These are phyloP conservation scores for Murraya paniculata DNA, from an alignment of 345 rosid genomes.

Conservation along the genomic window DNA sequence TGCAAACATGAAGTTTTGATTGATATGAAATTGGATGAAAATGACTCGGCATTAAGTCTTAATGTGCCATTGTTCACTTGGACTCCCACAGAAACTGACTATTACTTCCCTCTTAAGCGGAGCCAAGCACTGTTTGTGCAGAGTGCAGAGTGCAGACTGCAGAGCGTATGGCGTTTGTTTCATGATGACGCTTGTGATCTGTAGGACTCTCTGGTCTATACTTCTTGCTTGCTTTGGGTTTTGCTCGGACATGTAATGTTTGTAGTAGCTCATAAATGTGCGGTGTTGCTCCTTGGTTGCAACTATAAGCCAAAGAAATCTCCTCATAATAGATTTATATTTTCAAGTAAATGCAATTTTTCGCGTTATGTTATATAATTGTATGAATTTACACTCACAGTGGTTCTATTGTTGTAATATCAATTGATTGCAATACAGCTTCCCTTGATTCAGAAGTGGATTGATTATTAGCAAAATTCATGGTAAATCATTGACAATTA, in stretches of 20 bases:
- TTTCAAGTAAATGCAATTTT: too few species aligned
- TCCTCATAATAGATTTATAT: too few species aligned
- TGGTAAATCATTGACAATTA: too few species aligned
- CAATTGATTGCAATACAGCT: too few species aligned
- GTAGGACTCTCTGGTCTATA: not conserved
- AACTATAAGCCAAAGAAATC: too few species aligned
- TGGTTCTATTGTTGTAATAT: too few species aligned
- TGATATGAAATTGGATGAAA: not conserved
- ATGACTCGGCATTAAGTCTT: not conserved
- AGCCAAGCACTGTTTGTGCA: too few species aligned
- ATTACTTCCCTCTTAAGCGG: rapidly evolving
- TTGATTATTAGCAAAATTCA: too few species aligned
- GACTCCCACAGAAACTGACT: not conserved
- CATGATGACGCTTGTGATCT: not conserved
- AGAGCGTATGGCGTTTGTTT: not conserved
- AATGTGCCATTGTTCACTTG: not conserved
- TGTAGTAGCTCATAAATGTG: not conserved
- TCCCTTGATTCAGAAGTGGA: too few species aligned
- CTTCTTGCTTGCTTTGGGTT: not conserved
- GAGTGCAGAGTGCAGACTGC: too few species aligned
- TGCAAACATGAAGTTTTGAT: not conserved
- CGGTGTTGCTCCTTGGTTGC: not conserved
- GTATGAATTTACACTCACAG: too few species aligned
- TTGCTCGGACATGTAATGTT: not conserved
- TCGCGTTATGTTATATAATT: too few species aligned